phyloP scores from a whole-genome alignment of 2,329 filamentous ascomycete species.

The Arthrinium phaeospermum region DNA sequence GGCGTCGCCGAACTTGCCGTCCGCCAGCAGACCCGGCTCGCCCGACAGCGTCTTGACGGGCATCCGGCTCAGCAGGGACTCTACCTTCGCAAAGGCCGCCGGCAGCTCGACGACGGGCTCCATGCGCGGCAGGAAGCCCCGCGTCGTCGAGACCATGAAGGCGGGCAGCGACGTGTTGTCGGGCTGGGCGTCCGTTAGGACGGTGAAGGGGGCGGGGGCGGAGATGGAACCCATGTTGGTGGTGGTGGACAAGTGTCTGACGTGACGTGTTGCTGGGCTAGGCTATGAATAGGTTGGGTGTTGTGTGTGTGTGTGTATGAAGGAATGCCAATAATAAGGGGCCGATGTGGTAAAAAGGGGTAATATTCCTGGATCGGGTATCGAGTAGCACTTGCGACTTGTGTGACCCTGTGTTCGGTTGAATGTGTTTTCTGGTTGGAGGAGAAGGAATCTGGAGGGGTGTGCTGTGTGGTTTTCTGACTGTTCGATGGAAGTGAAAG shows the following conservation, averaged over 20 bases:
- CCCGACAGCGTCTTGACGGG: constrained; percentile 79
- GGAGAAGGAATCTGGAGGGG: too few relatives aligned
- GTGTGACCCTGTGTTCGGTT: neutral
- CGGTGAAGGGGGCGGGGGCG: constrained; percentile 52
- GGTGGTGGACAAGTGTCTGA: neutral
- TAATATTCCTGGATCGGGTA: neutral
- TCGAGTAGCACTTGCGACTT: neutral
- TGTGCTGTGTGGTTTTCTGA: constrained; percentile 19
- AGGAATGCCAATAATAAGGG: constrained; percentile 44
- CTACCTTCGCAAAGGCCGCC: constrained; percentile 72
- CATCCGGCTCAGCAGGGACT: constrained; percentile 51
- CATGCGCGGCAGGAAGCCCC: constrained; percentile 75
- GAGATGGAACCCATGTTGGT: neutral
- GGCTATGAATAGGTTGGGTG: neutral
- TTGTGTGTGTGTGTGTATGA: constrained; percentile 23
- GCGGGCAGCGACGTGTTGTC: constrained; percentile 69
- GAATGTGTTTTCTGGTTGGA: neutral
- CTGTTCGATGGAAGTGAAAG: constrained; percentile 5
- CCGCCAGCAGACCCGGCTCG: constrained; percentile 77
- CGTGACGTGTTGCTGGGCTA: neutral
- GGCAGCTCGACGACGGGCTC: constrained; percentile 70
- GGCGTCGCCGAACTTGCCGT: constrained; percentile 74
- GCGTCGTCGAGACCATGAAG: constrained; percentile 79
- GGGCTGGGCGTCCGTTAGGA: constrained; percentile 68
- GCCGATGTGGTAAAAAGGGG: neutral